Evolutionary conservation across 2,329 filamentous ascomycete species (phyloP).

Genomic region (Pseudogymnoascus sp.): DNA sequence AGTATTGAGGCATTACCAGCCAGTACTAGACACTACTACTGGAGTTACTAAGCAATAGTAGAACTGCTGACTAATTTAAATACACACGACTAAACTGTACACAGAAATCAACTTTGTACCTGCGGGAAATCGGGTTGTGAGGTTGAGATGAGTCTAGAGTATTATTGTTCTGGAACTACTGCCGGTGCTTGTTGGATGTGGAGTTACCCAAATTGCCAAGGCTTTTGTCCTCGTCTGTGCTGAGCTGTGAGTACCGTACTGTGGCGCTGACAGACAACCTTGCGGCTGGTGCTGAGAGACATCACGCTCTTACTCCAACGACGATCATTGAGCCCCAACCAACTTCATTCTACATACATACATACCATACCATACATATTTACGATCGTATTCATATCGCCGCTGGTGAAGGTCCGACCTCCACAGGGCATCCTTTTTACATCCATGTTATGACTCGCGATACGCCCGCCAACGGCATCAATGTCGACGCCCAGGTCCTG

Average conservation of each 20-base stretch:
- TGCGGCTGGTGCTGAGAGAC: neutral
- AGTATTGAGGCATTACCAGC: neutral
- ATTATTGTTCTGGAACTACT: neutral
- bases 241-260: neutral
- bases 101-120: neutral
- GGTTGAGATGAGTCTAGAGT: neutral
- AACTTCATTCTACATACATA: neutral
- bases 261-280: neutral
- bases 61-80: neutral
- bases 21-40: neutral
- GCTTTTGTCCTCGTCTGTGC: neutral
- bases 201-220: neutral
- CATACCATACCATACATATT: neutral
- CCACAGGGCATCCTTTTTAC: constrained; percentile 5
- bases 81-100: neutral
- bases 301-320: neutral
- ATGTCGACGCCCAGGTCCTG: constrained; percentile 32
- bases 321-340: neutral
- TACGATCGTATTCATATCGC: neutral
- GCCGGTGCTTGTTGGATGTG: neutral
- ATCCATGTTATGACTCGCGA: constrained; percentile 45
- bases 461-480: constrained; percentile 19
- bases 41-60: neutral
- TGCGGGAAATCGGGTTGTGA: neutral
- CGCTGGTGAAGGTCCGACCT: neutral